These are phyloP conservation scores for Barnettozyma populi DNA, from an alignment of 805 yeast genomes.

Conservation along the genomic window DNA sequence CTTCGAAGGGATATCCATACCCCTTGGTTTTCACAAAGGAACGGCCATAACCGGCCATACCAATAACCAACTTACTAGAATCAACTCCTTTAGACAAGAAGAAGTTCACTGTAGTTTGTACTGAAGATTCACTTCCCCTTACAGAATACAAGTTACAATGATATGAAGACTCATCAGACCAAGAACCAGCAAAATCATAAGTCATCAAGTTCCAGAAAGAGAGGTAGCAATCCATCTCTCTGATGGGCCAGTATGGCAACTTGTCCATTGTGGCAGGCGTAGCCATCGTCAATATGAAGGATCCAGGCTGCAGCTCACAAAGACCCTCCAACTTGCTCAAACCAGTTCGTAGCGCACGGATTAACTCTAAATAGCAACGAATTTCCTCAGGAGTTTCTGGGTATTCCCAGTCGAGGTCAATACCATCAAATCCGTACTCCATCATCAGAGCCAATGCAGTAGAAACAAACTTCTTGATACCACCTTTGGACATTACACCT, in stretches of 20 bases:
- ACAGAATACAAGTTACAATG: conserved; percentile 60
- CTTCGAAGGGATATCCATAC: conserved; percentile 38
- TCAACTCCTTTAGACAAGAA: conserved; percentile 40
- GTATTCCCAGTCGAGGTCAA: conserved; percentile 95
- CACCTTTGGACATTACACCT: conserved; percentile 26
- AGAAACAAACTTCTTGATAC: conserved; percentile 44
- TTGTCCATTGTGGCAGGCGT: conserved; percentile 60
- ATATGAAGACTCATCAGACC: conserved; percentile 58
- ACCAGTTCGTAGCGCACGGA: neutral
- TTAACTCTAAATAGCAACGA: conserved; percentile 35
- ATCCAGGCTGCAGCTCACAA: conserved; percentile 17
- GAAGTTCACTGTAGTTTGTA: conserved; percentile 40
- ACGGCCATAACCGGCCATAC: conserved; percentile 86
- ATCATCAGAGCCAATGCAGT: conserved; percentile 43
- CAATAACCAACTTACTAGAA: conserved; percentile 56
- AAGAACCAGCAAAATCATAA: conserved; percentile 79
- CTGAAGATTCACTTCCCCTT: conserved; percentile 38
- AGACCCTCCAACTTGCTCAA: conserved; percentile 2
- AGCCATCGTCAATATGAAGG: conserved; percentile 62
- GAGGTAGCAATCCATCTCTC: conserved; percentile 52
- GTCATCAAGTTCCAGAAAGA: conserved; percentile 86
- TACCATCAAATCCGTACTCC: conserved; percentile 73
- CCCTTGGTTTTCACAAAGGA: conserved; percentile 39
- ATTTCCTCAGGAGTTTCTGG: conserved; percentile 43
- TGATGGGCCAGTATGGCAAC: conserved; percentile 38